Base-by-base conservation (phyloP, 2,329 filamentous ascomycete genomes). In the Beauveria varroae region DNA sequence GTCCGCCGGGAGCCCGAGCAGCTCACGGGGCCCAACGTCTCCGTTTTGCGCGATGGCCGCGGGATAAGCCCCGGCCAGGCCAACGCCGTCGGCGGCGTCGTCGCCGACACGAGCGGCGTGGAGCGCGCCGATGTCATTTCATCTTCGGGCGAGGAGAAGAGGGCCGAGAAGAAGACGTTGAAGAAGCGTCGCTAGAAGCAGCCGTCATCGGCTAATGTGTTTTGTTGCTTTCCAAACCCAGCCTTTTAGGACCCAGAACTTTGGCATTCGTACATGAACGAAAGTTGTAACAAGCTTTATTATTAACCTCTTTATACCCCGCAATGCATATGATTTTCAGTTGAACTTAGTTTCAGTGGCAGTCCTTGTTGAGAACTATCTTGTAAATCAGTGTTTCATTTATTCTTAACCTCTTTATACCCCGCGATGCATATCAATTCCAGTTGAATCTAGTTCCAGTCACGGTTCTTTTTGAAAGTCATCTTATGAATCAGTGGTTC, bases 1-100 rank as follows among this genome's bases (percentile, higher is more conserved):
- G 60, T 62, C 26, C 60, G 60, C 10, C 49, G 60, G 16, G 60
- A 57, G 26, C 60, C 60, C 16, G 34, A 37, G 34, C 57, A 44
- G 30, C 24, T 50, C 41, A 51, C 24, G 18, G 52, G 59, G 20
- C 52, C 51, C 10, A 22, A 61, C 22, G 52, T 62, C 46, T 50
- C 53, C 26, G 60, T 56, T 7, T 24, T 62, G 46, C 60, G 60
- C 26, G 60, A 56, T 41, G 60, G 60, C 26, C 60, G 60, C 53
- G 60, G 60, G 53, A 62, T 62, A 57, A 57, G 53, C 20, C 60
- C 40, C 46, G 60, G 53, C 14, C 53, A 52, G 60, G 60, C 46
- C 53, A 52, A 56, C 47, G 60, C 53, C 40, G 54, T 62, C 37
- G 60, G 60, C 40, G 53, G 53, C 28, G 47, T 62, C 28, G 47